A percentile compares a stretch with the other conserved stretches of the same genome.
Evolutionary conservation across 805 yeast species (phyloP).

Genomic region (Kluyveromyces aestuarii): DNA sequence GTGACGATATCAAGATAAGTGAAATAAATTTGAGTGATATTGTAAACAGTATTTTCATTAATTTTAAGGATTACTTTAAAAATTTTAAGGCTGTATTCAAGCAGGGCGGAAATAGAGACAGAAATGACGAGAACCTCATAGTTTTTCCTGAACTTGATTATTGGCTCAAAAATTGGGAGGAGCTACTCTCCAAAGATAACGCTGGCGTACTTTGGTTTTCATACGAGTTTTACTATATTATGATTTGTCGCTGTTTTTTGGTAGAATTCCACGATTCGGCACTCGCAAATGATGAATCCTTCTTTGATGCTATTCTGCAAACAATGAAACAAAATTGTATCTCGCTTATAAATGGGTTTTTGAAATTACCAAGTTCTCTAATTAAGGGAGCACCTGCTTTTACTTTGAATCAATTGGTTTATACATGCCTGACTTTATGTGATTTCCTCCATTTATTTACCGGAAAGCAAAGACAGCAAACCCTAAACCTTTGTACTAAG

Average conservation of each 20-base stretch:
- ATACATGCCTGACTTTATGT: conserved; percentile 44
- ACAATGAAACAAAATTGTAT: conserved; percentile 40
- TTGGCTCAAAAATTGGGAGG: conserved; percentile 40
- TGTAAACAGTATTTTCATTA: conserved; percentile 20
- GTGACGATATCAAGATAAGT: conserved; percentile 46
- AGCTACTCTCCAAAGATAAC: conserved; percentile 37
- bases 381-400: conserved; percentile 49
- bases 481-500: conserved; percentile 40
- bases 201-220: conserved; percentile 41
- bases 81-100: conserved; percentile 5
- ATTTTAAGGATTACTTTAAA: conserved; percentile 20
- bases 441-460: conserved; percentile 36
- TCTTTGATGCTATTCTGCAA: conserved; percentile 25
- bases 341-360: conserved; percentile 36
- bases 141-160: conserved; percentile 31
- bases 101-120: conserved; percentile 2
- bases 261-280: conserved; percentile 21
- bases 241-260: conserved; percentile 31
- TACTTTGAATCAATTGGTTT: conserved; percentile 43
- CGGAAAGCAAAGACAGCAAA: conserved; percentile 31
- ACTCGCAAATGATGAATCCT: conserved; percentile 14
- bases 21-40: conserved; percentile 37
- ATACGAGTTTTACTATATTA: conserved; percentile 39
- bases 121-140: conserved; percentile 6
- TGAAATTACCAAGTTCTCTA: conserved; percentile 36